These are phyloP conservation scores for Diaporthe caulivora DNA, from an alignment of 2,329 filamentous ascomycete species.

Conservation along the genomic window DNA sequence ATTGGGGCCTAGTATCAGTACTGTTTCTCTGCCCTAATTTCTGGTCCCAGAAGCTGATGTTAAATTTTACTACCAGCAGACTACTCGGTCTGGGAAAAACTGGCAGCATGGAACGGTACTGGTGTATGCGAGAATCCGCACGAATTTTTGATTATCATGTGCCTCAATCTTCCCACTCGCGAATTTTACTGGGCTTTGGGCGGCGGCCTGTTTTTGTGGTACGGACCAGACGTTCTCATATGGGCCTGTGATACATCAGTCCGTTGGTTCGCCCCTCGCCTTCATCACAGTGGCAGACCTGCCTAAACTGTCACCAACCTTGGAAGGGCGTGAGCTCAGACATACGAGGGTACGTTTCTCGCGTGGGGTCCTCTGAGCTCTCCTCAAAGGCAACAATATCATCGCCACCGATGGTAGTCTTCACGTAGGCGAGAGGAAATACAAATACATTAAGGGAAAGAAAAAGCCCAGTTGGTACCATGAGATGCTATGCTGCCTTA, in stretches of 20 bases:
- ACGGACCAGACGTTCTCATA: background rate
- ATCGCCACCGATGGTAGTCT: no score
- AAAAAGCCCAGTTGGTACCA: no score
- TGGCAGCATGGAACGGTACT: background rate
- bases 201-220: background rate
- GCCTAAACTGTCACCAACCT: background rate
- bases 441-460: no score
- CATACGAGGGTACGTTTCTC: no score
- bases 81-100: background rate
- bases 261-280: background rate
- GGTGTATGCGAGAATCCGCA: background rate
- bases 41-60: background rate
- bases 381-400: no score
- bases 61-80: background rate
- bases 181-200: background rate
- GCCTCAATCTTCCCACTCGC: slow-evolving; percentile 3
- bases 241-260: background rate
- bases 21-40: background rate
- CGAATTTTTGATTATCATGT: background rate
- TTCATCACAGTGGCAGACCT: background rate
- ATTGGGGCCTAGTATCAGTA: background rate
- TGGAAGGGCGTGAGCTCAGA: no score
- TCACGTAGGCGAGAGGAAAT: no score
- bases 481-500: no score
- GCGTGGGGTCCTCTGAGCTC: no score